Evolutionary conservation across 2,329 filamentous ascomycete species (phyloP), one percentile per base, ranked within the genome.

Genomic region (Xylaria sp.): DNA sequence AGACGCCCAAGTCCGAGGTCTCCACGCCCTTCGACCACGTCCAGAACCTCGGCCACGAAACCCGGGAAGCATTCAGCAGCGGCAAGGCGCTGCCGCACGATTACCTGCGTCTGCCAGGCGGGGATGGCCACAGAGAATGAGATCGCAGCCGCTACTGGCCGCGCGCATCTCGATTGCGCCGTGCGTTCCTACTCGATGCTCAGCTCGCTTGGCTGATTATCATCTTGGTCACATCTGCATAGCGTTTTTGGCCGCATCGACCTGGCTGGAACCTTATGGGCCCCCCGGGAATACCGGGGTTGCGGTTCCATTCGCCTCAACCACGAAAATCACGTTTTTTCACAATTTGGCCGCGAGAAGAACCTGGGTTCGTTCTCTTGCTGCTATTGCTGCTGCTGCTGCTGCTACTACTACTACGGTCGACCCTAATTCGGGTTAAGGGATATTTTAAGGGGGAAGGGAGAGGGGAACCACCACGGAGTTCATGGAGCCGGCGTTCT

Each of bases 1-100:
- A 75, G 19, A 76, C 74, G 46, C 74, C 74, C 39, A 60, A 63
- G 54, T 66, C 66, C 13, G 71, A 69, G 55, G 54, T 61, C 19
- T 21, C 56, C 22, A 52, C 61, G 40, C 53, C 63, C 6, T 63
- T 66, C n/a, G 57, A 47, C 19, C 59, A 60, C 19, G 47, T 57
- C 37, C 57, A 55, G 38, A 34, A 22, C n/a, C 54, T 64, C 13
- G 59, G 45, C 4, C 55, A 39, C 21, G 63, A 64, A 26, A 63
- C 63, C 11, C 51, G 59, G 19, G 52, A 66, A n/a, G 62, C 65
- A 7, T 67, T 67, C 21, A 51, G 56, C 52, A 62, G 49, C 46
- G 39, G 42, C 38, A 47, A 39, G 38, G 44, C 54, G n/a, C 46
- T 62, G 26, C 57, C 63, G 40, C 56, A 54, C 40, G 62, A 64